Percentiles rank a stretch among this genome's conserved stretches.
phyloP scores from a whole-genome alignment of 2,329 filamentous ascomycete species.

The Hymenoscyphus linearis region DNA sequence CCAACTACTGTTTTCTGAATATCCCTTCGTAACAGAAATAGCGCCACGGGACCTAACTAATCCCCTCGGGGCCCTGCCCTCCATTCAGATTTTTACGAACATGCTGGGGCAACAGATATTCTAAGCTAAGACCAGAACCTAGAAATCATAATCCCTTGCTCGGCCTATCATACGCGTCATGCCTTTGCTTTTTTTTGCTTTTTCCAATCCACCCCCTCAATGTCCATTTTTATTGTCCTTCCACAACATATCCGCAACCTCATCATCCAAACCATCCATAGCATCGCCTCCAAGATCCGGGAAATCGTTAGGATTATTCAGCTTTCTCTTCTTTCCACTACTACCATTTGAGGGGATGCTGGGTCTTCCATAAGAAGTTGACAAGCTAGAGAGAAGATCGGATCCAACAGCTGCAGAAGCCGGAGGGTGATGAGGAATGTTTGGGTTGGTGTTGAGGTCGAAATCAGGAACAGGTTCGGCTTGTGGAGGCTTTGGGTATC shows the following conservation, averaged over 20 bases:
- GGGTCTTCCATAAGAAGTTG: constrained; percentile 30
- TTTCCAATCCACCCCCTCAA: not conserved
- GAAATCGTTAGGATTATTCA: constrained; percentile 40
- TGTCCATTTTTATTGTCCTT: constrained; percentile 16
- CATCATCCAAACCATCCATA: constrained; percentile 53
- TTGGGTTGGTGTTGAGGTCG: constrained; percentile 28
- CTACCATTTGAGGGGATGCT: constrained; percentile 23
- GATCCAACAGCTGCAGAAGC: constrained; percentile 28
- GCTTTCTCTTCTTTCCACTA: constrained; percentile 44
- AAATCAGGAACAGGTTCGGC: constrained; percentile 31
- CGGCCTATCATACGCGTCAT: not conserved
- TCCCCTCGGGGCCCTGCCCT: no score
- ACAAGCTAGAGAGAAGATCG: constrained; percentile 36
- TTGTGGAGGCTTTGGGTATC: constrained; percentile 43
- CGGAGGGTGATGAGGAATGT: not conserved
- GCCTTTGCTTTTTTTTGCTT: not conserved
- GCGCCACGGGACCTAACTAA: no score
- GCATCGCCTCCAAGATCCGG: constrained; percentile 44
- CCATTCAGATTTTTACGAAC: not conserved
- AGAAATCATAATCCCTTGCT: not conserved
- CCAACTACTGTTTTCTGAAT: no score
- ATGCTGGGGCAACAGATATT: not conserved
- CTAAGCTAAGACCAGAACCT: no score
- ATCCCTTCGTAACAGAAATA: no score
- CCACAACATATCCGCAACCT: constrained; percentile 53